Conservation (phyloP, 192 early-diverging fungal genomes). For the Ramicandelaber brevisporus region DNA sequence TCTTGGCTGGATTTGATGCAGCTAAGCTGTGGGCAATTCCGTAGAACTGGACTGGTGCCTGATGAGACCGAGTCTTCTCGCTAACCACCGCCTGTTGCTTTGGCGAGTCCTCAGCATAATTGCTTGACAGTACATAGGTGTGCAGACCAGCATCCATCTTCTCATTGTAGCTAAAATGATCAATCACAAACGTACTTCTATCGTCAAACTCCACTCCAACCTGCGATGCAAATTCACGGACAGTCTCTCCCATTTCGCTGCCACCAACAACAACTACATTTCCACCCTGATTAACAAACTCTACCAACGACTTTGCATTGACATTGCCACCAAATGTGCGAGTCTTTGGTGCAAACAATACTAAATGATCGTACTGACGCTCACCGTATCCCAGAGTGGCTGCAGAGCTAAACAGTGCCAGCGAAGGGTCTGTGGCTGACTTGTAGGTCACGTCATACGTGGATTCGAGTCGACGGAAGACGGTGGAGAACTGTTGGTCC, state of each 20-base stretch:
- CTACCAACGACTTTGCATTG: constrained; percentile 29
- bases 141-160: constrained; percentile 18
- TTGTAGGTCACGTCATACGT: constrained; percentile 28
- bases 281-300: constrained; percentile 77
- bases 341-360: constrained; percentile 53
- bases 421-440: constrained; percentile 19
- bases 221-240: constrained; percentile 68
- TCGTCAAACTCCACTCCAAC: constrained; percentile 72
- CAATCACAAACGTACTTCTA: constrained; percentile 35
- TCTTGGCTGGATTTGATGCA: constrained; percentile 28
- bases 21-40: constrained; percentile 55
- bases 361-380: constrained; percentile 51
- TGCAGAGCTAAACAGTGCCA: constrained; percentile 28
- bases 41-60: constrained; percentile 32
- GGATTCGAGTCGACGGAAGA: too few relatives aligned
- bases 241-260: constrained; percentile 27
- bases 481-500: too few relatives aligned
- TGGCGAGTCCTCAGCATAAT: constrained; percentile 12
- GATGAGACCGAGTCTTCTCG: constrained; percentile 3
- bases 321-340: constrained; percentile 26
- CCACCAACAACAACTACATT: constrained; percentile 60
- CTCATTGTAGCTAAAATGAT: constrained; percentile 29
- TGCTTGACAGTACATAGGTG: constrained; percentile 22
- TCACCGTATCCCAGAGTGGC: constrained; percentile 21
- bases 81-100: constrained; percentile 7